Percentiles rank a stretch among this genome's conserved stretches.
Conservation (phyloP, 2,329 filamentous ascomycete genomes). For the Monosporascus sp. region DNA sequence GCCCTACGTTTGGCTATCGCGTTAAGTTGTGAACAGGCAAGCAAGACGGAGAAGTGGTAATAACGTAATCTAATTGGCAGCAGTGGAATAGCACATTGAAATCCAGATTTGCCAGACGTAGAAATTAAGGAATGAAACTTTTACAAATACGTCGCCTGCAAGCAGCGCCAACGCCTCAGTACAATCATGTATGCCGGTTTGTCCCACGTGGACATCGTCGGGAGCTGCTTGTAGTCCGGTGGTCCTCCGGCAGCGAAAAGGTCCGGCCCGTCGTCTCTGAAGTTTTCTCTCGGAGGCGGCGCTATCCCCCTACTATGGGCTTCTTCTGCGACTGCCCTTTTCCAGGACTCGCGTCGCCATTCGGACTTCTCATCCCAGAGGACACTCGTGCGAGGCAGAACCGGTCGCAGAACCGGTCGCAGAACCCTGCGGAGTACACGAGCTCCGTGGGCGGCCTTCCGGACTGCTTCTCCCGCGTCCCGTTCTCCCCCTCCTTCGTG, state of each 20-base stretch:
- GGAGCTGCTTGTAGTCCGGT: slow-evolving; percentile 34
- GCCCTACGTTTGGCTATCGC: too few species aligned
- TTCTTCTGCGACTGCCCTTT: not conserved
- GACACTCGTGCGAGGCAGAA: too few species aligned
- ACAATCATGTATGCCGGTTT: slow-evolving; percentile 39
- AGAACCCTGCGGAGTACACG: too few species aligned
- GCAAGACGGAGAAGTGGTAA: too few species aligned
- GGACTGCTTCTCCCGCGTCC: too few species aligned
- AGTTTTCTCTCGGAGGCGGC: not conserved
- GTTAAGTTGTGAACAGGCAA: too few species aligned
- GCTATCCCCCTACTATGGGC: not conserved
- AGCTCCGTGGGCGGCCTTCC: too few species aligned
- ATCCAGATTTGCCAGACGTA: too few species aligned
- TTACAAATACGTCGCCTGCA: slow-evolving; percentile 12
- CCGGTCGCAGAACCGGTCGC: too few species aligned
- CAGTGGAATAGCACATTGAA: too few species aligned
- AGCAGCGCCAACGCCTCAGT: slow-evolving; percentile 37
- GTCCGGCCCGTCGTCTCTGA: not conserved
- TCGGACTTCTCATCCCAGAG: not conserved
- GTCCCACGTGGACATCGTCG: slow-evolving; percentile 34
- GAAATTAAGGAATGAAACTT: not conserved
- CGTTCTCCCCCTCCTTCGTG: not conserved
- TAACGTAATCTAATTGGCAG: too few species aligned
- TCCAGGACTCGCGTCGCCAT: not conserved
- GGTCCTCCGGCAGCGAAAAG: slow-evolving; percentile 7